Evolutionary conservation across 768 basidiomycete genomes (phyloP), one percentile per base, ranked within the genome.

Genomic region (Termitomyces titanicus): DNA sequence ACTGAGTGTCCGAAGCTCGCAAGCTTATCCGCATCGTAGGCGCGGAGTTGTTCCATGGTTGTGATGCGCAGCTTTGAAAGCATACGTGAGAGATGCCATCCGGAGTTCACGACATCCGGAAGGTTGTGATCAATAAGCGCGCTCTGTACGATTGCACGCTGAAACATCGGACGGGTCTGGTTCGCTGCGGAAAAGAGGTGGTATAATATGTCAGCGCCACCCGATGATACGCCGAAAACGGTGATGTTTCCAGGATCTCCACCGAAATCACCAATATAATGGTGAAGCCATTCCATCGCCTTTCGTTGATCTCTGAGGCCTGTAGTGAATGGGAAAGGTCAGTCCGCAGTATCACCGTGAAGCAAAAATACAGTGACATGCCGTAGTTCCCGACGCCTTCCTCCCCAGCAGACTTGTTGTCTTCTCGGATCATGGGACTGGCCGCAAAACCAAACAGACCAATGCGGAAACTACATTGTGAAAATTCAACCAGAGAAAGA

Each of bases 311-410:
- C 86, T 22, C 78, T 79, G 22, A 88, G 73, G 43, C 84, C 85
- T 85, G 55, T 20, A 24, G n/a, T 5, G 5, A 18, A 25, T 35
- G 35, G 39, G 33, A 54, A 49, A 60, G 2, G 18, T 62, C 20
- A 44, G 56, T 54, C 48, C 51, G 49, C 13, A 35, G 2, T 48
- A 20, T 46, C 35, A 34, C 34, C 42, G 24, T 34, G 22, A 47
- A 44, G 43, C 29, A 40, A 24, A 27, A 33, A 39, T 44, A 34
- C 46, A 40, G 8, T 29, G 49, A 70, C 79, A 37, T 63, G 82
- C 88, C 89, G 61, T 88, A 92, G 70, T 92, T 92, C 10, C 89
- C 89, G 17, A 84, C 82, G 17, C 89, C 89, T 52, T 82, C 77
- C 38, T 89, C 86, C 24, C 86, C 86, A 17, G 76, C 79, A 24